These are phyloP conservation scores for Phellopilus nigrolimitatus DNA, from an alignment of 1,284 basidiomycete species.

Conservation along the genomic window DNA sequence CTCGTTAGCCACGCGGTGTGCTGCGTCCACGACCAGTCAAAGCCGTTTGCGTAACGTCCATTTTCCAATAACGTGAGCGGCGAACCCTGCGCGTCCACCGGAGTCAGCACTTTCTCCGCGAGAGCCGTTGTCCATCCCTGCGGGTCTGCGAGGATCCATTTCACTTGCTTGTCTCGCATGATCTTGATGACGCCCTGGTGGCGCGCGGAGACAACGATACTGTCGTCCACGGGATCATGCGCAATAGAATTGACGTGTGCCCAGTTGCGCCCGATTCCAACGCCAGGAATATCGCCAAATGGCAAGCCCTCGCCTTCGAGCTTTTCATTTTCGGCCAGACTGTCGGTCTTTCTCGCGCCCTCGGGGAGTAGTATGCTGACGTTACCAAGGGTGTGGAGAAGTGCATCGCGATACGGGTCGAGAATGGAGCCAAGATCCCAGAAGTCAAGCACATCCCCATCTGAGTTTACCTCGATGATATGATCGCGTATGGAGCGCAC, in stretches of 20 bases:
- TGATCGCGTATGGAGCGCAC: slow-evolving; percentile 5
- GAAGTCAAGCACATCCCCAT: slow-evolving; percentile 9
- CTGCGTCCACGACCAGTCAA: slow-evolving; percentile 11
- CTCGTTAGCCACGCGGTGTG: slow-evolving; percentile 7
- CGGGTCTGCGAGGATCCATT: slow-evolving; percentile 10
- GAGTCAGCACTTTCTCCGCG: slow-evolving; percentile 5
- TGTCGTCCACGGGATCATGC: slow-evolving; percentile 5
- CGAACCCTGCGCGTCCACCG: background rate
- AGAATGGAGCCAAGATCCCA: slow-evolving; percentile 8
- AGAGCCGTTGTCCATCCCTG: slow-evolving; percentile 1
- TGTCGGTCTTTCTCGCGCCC: background rate
- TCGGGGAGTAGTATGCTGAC: background rate
- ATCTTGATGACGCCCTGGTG: slow-evolving; percentile 7
- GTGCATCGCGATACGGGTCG: slow-evolving; percentile 2
- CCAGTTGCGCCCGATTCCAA: slow-evolving; percentile 8
- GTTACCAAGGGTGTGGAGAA: slow-evolving; percentile 2
- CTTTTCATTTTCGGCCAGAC: background rate
- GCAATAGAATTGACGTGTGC: slow-evolving; percentile 8
- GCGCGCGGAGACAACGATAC: slow-evolving; percentile 1
- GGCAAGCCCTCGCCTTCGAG: background rate
- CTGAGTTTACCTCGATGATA: slow-evolving; percentile 7
- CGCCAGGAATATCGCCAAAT: slow-evolving; percentile 3
- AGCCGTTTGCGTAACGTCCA: background rate
- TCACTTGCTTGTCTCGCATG: slow-evolving; percentile 4
- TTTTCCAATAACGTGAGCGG: background rate